These are phyloP conservation scores for Emergomyces orientalis DNA, from an alignment of 2,329 filamentous ascomycete genomes.

Conservation along the genomic window DNA sequence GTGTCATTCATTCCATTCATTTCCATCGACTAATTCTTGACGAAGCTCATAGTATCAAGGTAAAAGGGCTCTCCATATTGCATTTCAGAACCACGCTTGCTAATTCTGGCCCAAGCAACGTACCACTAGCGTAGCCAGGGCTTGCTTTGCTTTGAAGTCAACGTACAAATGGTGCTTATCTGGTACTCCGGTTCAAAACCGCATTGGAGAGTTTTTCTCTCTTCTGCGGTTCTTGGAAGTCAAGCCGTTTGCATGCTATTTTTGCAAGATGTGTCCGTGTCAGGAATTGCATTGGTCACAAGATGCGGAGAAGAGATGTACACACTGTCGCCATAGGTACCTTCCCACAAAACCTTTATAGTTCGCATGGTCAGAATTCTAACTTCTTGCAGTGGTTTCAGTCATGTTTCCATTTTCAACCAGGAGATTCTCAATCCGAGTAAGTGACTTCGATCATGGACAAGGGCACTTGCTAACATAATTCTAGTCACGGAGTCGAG, in stretches of 20 bases:
- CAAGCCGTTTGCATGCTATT: constrained; percentile 81
- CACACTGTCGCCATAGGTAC: constrained; percentile 52
- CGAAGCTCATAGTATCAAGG: constrained; percentile 90
- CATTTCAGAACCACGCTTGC: not conserved
- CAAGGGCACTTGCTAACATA: constrained; percentile 30
- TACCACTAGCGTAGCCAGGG: constrained; percentile 83
- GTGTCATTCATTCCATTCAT: constrained; percentile 69
- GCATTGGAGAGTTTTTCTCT: constrained; percentile 95
- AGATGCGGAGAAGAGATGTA: constrained; percentile 61
- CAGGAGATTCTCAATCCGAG: constrained; percentile 84
- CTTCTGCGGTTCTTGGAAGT: constrained; percentile 85
- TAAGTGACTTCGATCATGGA: constrained; percentile 18
- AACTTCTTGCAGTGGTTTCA: constrained; percentile 42
- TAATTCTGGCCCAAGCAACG: constrained; percentile 37
- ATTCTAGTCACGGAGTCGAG: constrained; percentile 46
- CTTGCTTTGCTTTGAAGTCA: constrained; percentile 82
- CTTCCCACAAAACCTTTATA: not conserved
- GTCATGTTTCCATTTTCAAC: constrained; percentile 77
- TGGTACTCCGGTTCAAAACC: constrained; percentile 90
- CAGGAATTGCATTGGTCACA: constrained; percentile 75
- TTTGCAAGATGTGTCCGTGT: constrained; percentile 81
- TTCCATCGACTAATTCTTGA: constrained; percentile 92
- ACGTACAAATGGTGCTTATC: constrained; percentile 92
- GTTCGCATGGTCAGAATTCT: constrained; percentile 6
- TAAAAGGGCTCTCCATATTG: constrained; percentile 22